phyloP scores from a whole-genome alignment of 2,329 filamentous ascomycete species.

The Phialophora chinensis region DNA sequence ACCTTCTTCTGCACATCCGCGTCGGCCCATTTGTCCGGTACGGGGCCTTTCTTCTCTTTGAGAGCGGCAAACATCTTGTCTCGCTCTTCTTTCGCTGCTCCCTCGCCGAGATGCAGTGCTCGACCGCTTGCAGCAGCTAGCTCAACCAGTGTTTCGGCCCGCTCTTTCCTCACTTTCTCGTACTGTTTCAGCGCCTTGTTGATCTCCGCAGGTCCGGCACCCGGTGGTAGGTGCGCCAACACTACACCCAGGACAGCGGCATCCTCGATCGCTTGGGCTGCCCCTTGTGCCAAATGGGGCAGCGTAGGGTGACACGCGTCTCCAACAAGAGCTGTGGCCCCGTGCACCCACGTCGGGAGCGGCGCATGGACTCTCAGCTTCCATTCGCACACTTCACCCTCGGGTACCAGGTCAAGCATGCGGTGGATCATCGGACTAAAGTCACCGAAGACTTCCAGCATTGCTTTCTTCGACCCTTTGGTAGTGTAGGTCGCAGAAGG shows the following conservation, averaged over 20 bases:
- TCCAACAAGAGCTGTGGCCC: constrained; percentile 60
- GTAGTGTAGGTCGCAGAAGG: constrained; percentile 68
- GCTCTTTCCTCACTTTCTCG: constrained; percentile 61
- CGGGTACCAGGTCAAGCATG: constrained; percentile 66
- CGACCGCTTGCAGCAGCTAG: constrained; percentile 62
- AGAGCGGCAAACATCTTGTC: constrained; percentile 63
- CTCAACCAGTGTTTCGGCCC: constrained; percentile 63
- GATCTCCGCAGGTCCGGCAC: constrained; percentile 53
- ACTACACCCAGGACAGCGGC: constrained; percentile 62
- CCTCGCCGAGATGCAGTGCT: constrained; percentile 63
- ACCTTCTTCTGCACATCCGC: constrained; percentile 71
- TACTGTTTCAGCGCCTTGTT: constrained; percentile 62
- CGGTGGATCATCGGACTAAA: constrained; percentile 67
- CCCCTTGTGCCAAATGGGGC: constrained; percentile 68
- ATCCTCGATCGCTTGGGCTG: constrained; percentile 70
- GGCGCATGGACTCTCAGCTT: constrained; percentile 67
- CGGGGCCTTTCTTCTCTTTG: constrained; percentile 54
- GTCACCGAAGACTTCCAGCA: constrained; percentile 64
- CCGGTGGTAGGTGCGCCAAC: constrained; percentile 53
- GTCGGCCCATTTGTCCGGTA: constrained; percentile 73
- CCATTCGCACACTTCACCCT: constrained; percentile 72
- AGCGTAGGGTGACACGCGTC: constrained; percentile 69
- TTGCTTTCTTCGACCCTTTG: constrained; percentile 64
- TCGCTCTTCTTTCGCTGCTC: constrained; percentile 64
- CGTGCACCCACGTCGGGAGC: constrained; percentile 66